Evolutionary conservation across 768 basidiomycete genomes (phyloP).

Genomic region (Sutorius australiensis): DNA sequence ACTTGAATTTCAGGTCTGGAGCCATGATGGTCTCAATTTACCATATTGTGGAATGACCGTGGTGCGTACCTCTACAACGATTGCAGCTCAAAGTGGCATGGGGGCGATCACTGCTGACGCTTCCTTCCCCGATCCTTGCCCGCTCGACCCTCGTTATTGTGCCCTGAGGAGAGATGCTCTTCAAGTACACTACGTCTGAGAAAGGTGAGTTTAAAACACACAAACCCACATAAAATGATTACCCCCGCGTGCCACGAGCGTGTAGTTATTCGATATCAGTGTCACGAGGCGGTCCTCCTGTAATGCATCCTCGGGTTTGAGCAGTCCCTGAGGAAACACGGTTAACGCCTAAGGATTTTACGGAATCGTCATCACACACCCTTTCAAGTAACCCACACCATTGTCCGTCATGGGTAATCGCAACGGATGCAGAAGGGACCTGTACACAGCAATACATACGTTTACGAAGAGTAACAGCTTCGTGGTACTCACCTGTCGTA

Average conservation of each 20-base stretch:
- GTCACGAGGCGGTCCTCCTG: not conserved
- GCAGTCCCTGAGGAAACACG: not conserved
- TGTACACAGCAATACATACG: not conserved
- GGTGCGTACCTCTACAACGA: no score
- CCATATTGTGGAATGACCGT: no score
- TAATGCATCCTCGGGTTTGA: not conserved
- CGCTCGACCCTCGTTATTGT: no score
- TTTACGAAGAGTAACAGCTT: not conserved
- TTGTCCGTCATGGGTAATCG: conserved; percentile 7
- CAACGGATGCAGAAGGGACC: conserved; percentile 8
- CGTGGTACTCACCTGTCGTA: conserved; percentile 1
- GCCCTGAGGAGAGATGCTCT: no score
- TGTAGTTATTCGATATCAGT: not conserved
- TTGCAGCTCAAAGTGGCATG: no score
- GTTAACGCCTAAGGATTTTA: not conserved
- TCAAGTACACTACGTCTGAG: conserved; percentile 1
- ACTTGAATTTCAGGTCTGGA: no score
- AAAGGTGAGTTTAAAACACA: not conserved
- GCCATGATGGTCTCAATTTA: no score
- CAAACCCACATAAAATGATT: no score
- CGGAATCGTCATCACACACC: not conserved
- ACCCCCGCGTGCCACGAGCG: not conserved
- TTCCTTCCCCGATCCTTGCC: no score
- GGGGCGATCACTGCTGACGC: no score
- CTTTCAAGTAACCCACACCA: conserved; percentile 7